Conservation (phyloP, 1,139 yeast species). For the Hemisphaericaspora subhashii region DNA sequence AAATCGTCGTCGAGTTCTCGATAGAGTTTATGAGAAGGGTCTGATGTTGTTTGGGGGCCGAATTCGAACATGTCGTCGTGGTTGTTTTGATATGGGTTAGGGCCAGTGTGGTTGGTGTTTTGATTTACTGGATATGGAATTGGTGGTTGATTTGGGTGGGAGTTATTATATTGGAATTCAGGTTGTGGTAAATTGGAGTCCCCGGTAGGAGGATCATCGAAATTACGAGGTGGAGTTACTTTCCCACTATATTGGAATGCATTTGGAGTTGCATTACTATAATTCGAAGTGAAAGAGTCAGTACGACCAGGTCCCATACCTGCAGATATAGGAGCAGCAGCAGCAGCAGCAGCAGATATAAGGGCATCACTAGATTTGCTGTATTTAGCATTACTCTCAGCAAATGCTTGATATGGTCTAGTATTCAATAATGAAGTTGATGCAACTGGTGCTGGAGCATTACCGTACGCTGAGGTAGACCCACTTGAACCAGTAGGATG, state of each 20-base stretch:
- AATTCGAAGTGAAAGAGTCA: not conserved
- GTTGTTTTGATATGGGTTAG: constrained; percentile 1
- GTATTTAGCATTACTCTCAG: not conserved
- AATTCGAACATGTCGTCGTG: constrained; percentile 38
- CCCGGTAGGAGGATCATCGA: too few relatives aligned
- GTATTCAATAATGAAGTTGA: constrained; percentile 1
- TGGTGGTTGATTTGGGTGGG: not conserved
- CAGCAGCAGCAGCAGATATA: not conserved
- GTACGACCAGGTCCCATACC: not conserved
- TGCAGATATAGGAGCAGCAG: not conserved
- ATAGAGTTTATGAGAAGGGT: constrained; percentile 50
- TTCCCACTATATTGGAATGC: not conserved
- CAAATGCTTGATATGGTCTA: constrained; percentile 3
- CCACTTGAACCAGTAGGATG: constrained; percentile 10
- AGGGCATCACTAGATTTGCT: not conserved
- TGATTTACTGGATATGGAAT: constrained; percentile 1
- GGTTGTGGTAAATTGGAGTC: not conserved
- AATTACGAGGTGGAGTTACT: not conserved
- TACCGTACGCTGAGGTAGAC: constrained; percentile 6
- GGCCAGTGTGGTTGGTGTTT: too few relatives aligned
- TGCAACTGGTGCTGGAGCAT: not conserved
- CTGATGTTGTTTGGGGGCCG: constrained; percentile 44
- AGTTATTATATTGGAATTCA: not conserved
- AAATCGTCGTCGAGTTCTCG: constrained; percentile 43
- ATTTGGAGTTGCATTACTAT: not conserved